phyloP scores from a whole-genome alignment of 148 eudicot species.

The Silene conica region DNA sequence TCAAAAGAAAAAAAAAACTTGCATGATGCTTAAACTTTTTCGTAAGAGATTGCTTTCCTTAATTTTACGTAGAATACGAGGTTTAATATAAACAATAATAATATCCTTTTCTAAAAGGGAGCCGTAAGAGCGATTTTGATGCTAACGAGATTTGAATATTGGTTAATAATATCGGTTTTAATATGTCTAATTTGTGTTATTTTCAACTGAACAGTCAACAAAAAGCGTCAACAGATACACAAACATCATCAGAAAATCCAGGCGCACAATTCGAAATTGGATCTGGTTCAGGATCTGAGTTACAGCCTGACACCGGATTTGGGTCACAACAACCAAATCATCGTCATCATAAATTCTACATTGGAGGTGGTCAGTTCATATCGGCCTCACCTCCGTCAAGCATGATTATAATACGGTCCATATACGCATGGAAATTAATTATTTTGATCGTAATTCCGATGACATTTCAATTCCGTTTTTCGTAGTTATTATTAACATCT shows the following conservation, averaged over 20 bases:
- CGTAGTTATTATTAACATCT: neutral
- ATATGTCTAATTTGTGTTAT: neutral
- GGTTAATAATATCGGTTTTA: too few species aligned
- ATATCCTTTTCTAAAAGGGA: too few species aligned
- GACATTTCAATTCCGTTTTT: constrained; percentile 11
- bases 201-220: constrained; percentile 29
- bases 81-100: too few species aligned
- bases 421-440: constrained; percentile 2
- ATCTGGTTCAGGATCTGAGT: constrained; percentile 3
- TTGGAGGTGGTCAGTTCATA: constrained; percentile 32
- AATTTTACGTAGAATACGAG: too few species aligned
- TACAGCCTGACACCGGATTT: constrained; percentile 2
- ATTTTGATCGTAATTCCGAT: constrained; percentile 6
- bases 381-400: constrained; percentile 29
- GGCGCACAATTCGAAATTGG: constrained; percentile 4
- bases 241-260: constrained; percentile 18
- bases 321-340: neutral
- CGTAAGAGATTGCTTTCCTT: neutral
- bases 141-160: too few species aligned
- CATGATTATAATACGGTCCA: constrained; percentile 13
- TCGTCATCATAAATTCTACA: constrained; percentile 6
- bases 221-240: constrained; percentile 43
- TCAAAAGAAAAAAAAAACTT: too few species aligned
- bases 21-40: neutral
- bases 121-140: too few species aligned